Conservation (phyloP, 768 basidiomycete species). For the Psilocybe cubensis region DNA sequence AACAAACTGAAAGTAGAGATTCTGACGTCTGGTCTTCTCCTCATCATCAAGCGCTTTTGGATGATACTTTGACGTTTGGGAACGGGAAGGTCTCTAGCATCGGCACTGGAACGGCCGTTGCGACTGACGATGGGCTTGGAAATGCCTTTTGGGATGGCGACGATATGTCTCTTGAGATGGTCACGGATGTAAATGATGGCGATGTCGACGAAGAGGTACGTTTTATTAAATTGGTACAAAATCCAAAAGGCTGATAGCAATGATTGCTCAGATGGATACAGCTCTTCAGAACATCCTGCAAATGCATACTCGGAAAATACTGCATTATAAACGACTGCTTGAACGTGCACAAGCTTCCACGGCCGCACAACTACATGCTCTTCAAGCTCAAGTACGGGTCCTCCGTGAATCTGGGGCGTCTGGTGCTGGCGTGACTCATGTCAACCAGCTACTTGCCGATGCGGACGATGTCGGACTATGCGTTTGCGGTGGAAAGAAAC, state of each 20-base stretch:
- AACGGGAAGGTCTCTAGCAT: conserved; percentile 25
- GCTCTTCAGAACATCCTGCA: conserved; percentile 42
- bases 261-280: conserved; percentile 35
- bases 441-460: conserved; percentile 22
- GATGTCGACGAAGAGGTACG: conserved; percentile 75
- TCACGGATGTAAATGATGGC: conserved; percentile 63
- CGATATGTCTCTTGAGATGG: conserved; percentile 72
- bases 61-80: conserved; percentile 16
- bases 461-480: conserved; percentile 35
- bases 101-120: conserved; percentile 29
- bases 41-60: conserved; percentile 7
- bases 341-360: conserved; percentile 80
- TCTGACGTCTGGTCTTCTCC: conserved; percentile 17
- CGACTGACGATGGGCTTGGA: conserved; percentile 31
- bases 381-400: conserved; percentile 79
- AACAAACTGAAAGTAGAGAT: conserved; percentile 2
- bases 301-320: conserved; percentile 59
- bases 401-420: conserved; percentile 49
- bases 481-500: conserved; percentile 64
- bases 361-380: conserved; percentile 82
- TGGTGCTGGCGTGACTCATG: conserved; percentile 19
- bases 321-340: conserved; percentile 77
- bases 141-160: conserved; percentile 47
- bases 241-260: neutral
- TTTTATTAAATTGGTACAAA: conserved; percentile 2